Evolutionary conservation across 768 basidiomycete genomes (phyloP), one percentile per base, ranked within the genome.

Genomic region (Lanmaoa rubissima): DNA sequence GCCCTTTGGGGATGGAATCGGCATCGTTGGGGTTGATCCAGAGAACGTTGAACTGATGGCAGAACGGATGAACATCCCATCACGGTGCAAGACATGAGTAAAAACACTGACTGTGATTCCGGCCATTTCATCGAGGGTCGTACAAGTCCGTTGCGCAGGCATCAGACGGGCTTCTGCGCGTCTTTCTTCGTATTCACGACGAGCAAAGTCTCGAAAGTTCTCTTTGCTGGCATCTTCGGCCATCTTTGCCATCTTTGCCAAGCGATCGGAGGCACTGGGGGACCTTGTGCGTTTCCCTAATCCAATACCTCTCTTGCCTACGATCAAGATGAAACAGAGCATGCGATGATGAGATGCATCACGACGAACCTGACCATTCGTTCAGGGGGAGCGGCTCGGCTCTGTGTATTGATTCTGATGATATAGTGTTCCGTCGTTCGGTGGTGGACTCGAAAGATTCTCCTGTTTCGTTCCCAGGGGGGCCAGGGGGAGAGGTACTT

Each of bases 271-370:
- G 13, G 82, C 75, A 36, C 76, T 76, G 21, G 90, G 87, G 1
- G 90, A 89, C 31, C 78, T 76, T 3, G 86, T 73, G 13, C 91
- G 87, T 64, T 92, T 90, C 40, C 73, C 84, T 19, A 78, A 61
- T 26, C 89, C 89, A 49, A 91, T 90, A 19, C 92, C 92, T 61
- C 80, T 84, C 73, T 83, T 90, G 28, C 92, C 92, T 94, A 65
- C 16, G 40, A 63, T 61, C 50, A 17, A 55, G 41, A 57, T 57
- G 55, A 51, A 58, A 43, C 45, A 21, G 13, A 7, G 31, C 13
- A 28, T 31, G 55, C 24, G 45, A 51, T 17, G 53, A 26, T 26
- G 42, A 16, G 24, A 43, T 6, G 40, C 16, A 42, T 45, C 34
- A 34, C 14, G 39, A 72, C 85, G 61, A 60, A 90, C 92, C 92